phyloP scores from a whole-genome alignment of 2,329 filamentous ascomycete genomes.

The Rutstroemia sp. region DNA sequence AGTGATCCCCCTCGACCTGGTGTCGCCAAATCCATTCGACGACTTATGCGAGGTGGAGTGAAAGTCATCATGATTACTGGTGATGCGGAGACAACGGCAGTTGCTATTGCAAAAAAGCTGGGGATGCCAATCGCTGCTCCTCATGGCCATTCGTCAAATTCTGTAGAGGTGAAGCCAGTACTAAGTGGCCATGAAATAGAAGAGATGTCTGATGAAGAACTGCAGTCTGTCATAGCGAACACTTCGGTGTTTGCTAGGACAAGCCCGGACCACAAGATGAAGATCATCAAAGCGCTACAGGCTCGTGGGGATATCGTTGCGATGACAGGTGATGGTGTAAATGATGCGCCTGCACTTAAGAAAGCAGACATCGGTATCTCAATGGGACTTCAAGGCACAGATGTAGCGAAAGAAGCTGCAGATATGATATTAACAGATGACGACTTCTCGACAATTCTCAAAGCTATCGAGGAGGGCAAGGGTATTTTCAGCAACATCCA shows the following conservation, averaged over 20 bases:
- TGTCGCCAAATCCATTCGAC: constrained; percentile 81
- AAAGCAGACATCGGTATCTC: constrained; percentile 96
- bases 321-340: constrained; percentile 98
- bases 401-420: constrained; percentile 94
- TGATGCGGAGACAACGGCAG: constrained; percentile 87
- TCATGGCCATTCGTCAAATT: constrained; percentile 44
- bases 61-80: constrained; percentile 99
- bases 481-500: constrained; percentile 99
- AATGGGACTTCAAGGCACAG: constrained; percentile 91
- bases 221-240: constrained; percentile 75
- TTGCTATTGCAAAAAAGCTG: constrained; percentile 90
- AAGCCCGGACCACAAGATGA: constrained; percentile 95
- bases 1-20: constrained; percentile 89
- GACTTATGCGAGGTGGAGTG: constrained; percentile 87
- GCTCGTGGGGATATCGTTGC: constrained; percentile 92
- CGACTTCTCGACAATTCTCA: constrained; percentile 85
- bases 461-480: constrained; percentile 96
- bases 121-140: constrained; percentile 72
- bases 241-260: constrained; percentile 95
- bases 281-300: constrained; percentile 88
- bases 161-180: constrained; percentile 61
- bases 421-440: constrained; percentile 90
- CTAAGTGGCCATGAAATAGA: constrained; percentile 90
- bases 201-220: constrained; percentile 75
- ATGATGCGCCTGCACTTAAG: constrained; percentile 93